phyloP scores from a whole-genome alignment of 768 basidiomycete genomes.

The Tulasnella sp. region DNA sequence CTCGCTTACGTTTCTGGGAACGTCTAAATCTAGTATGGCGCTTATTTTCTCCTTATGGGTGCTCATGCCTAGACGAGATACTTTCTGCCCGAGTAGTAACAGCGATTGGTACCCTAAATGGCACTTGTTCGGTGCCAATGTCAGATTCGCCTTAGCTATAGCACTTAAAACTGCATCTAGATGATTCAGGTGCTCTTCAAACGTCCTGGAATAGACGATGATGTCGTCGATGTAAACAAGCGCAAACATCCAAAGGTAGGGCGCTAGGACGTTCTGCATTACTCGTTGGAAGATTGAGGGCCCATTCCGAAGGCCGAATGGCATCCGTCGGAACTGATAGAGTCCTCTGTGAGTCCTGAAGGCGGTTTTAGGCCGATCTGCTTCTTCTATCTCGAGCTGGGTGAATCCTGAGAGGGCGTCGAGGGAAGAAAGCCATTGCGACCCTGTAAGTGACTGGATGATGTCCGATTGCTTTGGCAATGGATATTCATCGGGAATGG shows the following conservation, averaged over 20 bases:
- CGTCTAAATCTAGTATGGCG: slow-evolving; percentile 24
- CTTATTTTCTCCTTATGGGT: slow-evolving; percentile 30
- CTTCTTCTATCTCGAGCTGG: slow-evolving; percentile 25
- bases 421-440: slow-evolving; percentile 26
- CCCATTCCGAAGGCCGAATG: slow-evolving; percentile 29
- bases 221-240: slow-evolving; percentile 37
- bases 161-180: slow-evolving; percentile 18
- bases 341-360: slow-evolving; percentile 32
- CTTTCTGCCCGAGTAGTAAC: slow-evolving; percentile 31
- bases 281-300: slow-evolving; percentile 33
- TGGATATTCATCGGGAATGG: slow-evolving; percentile 5
- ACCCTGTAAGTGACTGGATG: slow-evolving; percentile 24
- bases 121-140: slow-evolving; percentile 27
- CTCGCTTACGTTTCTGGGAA: slow-evolving; percentile 20
- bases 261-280: slow-evolving; percentile 30
- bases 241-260: slow-evolving; percentile 31
- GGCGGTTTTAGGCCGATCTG: slow-evolving; percentile 27
- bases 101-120: slow-evolving; percentile 27
- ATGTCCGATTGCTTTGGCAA: slow-evolving; percentile 18
- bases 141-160: slow-evolving; percentile 27
- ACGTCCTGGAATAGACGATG: slow-evolving; percentile 13
- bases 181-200: slow-evolving; percentile 24
- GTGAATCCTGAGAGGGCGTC: slow-evolving; percentile 33
- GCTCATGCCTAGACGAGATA: slow-evolving; percentile 28
- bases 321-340: slow-evolving; percentile 33